Conservation (phyloP, 331 rosid species). For the Malus hybrid region DNA sequence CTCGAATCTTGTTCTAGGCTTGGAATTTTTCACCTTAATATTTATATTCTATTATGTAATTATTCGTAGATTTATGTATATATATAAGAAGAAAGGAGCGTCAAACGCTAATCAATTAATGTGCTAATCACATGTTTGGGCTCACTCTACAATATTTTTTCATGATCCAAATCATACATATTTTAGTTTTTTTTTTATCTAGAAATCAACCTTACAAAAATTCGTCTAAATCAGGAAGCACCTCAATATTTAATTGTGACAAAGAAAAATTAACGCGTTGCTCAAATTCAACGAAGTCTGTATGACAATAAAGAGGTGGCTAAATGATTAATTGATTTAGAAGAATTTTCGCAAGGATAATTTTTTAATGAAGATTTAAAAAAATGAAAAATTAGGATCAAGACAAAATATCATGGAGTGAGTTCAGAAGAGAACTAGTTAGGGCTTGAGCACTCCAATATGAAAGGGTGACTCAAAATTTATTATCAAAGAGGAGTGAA, state of each 20-base stretch:
- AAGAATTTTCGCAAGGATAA: not conserved
- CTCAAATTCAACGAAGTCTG: not conserved
- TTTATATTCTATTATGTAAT: too few species aligned
- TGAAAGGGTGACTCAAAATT: not conserved
- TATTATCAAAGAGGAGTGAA: too few species aligned
- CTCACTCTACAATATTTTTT: not conserved
- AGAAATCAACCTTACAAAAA: not conserved
- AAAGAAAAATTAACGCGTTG: not conserved
- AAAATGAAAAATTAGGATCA: not conserved
- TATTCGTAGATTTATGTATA: not conserved
- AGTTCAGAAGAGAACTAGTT: too few species aligned
- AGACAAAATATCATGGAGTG: not conserved
- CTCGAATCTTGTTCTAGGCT: not conserved
- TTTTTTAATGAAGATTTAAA: not conserved
- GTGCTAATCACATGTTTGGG: not conserved
- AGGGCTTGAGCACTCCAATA: not conserved
- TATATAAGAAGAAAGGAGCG: too few species aligned
- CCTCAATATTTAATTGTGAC: not conserved
- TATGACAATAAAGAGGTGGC: not conserved
- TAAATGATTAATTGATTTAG: not conserved
- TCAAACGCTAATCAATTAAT: too few species aligned
- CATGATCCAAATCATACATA: not conserved
- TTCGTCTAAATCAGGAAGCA: too few species aligned
- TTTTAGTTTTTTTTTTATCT: too few species aligned
- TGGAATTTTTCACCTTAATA: not conserved